Evolutionary conservation across 2,329 filamentous ascomycete species (phyloP).

Genomic region (Botrytis byssoidea): DNA sequence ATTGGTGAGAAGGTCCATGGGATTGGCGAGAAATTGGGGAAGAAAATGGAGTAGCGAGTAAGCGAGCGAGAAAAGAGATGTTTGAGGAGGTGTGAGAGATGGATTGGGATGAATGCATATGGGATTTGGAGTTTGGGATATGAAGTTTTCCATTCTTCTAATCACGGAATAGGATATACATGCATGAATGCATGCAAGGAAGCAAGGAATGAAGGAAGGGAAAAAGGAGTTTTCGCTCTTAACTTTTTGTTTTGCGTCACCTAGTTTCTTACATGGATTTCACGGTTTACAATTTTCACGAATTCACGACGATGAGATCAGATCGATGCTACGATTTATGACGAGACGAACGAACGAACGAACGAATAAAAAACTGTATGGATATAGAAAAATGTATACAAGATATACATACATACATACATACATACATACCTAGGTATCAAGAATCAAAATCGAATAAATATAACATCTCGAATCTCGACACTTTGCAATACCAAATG

Average conservation of each 20-base stretch:
- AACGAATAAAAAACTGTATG: neutral
- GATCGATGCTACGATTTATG: neutral
- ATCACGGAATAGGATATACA: neutral
- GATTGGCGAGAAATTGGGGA: neutral
- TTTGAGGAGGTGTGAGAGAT: neutral
- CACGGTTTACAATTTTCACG: neutral
- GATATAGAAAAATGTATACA: neutral
- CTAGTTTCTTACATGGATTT: neutral
- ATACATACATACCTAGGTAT: neutral
- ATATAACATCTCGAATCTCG: neutral
- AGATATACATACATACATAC: neutral
- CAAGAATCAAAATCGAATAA: neutral
- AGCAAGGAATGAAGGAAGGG: too few species aligned
- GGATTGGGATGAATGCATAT: neutral
- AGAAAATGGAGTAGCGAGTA: conserved; percentile 2
- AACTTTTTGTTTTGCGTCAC: neutral
- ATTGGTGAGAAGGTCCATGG: conserved; percentile 3
- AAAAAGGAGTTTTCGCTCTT: neutral
- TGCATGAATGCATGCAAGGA: neutral
- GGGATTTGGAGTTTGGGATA: neutral
- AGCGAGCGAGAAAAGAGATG: neutral
- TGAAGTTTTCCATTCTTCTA: neutral
- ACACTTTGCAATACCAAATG: neutral
- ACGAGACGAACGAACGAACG: neutral
- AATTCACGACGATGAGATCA: conserved; percentile 1